Evolutionary conservation across 352 stramenopile genomes (phyloP), one percentile per base, ranked within the genome.

Genomic region (Globisporangium parvum): DNA sequence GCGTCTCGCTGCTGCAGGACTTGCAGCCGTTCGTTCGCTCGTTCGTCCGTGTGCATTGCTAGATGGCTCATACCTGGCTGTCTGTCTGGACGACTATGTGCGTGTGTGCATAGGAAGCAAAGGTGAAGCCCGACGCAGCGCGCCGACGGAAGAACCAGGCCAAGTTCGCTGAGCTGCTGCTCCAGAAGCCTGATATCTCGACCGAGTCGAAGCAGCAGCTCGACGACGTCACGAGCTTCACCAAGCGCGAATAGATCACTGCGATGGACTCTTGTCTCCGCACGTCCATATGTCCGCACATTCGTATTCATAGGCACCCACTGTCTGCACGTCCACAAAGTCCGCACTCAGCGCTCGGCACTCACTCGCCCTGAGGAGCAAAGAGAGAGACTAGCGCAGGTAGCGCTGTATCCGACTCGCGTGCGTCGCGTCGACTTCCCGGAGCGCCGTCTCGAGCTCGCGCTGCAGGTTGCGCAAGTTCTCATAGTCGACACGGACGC

Each of bases 181-280:
- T 89, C 53, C 80, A 85, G 41, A 65, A 71, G 23, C 55, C 65
- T 12, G 69, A 57, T 9, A 73, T 75, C 15, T 83, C 78, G 2
- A 69, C 69, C 3, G 82, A 90, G 42, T 76, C 72, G 11, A 83
- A 91, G 67, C 70, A 87, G 62, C 77, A 91, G 57, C 55, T 91
- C 51, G 77, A 91, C 23, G 70, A 91, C 44, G 70, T 93, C 57
- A 94, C 85, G n/a, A 68, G 72, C 55, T 89, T 91, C 56, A 70
- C 70, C 15, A 75, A 76, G 55, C 69, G 69, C 28, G 71, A 75
- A 41, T 59, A 76, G 26, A 37, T 10, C 59, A 15, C 12, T 6
- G 3, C 46, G 23, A 50, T 45, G 6, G 9, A 6, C 14, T 21
- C 39, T 8, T 21, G 9, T 45, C 9, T 45, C 18, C 39, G 45